phyloP scores from a whole-genome alignment of 1,284 basidiomycete genomes.

The Earliella scabrosa region DNA sequence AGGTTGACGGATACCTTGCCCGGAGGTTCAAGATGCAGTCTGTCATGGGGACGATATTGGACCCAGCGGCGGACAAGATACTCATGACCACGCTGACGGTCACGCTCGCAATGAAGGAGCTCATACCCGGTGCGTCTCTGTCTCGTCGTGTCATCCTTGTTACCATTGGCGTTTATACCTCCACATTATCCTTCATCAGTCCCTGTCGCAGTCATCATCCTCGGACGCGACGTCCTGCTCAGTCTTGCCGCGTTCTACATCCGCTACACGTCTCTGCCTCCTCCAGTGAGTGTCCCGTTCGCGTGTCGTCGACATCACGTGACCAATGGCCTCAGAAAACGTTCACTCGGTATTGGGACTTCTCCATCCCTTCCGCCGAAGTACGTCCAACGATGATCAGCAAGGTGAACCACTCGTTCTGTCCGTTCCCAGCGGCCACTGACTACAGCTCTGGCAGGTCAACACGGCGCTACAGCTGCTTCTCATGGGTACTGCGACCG shows the following conservation, averaged over 20 bases:
- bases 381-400: slow-evolving; percentile 90
- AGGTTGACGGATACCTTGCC: slow-evolving; percentile 93
- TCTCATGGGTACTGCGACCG: slow-evolving; percentile 88
- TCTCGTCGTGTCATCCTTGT: neutral
- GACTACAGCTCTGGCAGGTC: slow-evolving; percentile 50
- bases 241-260: slow-evolving; percentile 94
- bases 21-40: slow-evolving; percentile 84
- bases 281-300: slow-evolving; percentile 63
- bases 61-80: slow-evolving; percentile 97
- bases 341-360: slow-evolving; percentile 91
- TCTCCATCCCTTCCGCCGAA: slow-evolving; percentile 92
- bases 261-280: slow-evolving; percentile 87
- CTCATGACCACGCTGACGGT: slow-evolving; percentile 95
- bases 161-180: neutral
- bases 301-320: slow-evolving; percentile 2
- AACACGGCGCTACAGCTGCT: slow-evolving; percentile 94
- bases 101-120: slow-evolving; percentile 80
- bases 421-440: neutral
- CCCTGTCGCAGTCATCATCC: slow-evolving; percentile 83
- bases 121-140: slow-evolving; percentile 77
- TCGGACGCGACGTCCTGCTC: slow-evolving; percentile 89
- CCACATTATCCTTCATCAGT: slow-evolving; percentile 48
- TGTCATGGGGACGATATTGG: slow-evolving; percentile 93
- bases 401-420: slow-evolving; percentile 59
- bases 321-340: slow-evolving; percentile 71